Conservation (phyloP, 2,329 filamentous ascomycete genomes). For the Cytospora schulzeri region DNA sequence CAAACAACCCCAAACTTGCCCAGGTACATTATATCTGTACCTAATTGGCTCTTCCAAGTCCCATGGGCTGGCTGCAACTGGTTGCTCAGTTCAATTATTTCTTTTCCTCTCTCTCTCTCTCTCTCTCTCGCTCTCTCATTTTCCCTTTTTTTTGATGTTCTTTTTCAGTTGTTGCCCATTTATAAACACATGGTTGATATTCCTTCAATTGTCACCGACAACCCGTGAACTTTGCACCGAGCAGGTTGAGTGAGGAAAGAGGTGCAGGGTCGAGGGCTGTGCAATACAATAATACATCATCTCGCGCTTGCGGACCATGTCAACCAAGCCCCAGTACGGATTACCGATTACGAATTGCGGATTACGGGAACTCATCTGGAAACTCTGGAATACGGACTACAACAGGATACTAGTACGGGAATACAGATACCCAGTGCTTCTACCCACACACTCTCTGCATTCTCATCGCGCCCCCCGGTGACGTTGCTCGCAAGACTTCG, state of each 20-base stretch:
- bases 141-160: too few relatives aligned
- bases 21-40: not conserved
- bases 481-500: conserved; percentile 3
- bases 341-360: not conserved
- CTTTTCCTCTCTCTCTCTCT: not conserved
- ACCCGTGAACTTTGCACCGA: not conserved
- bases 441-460: not conserved
- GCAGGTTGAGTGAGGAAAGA: not conserved
- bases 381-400: not conserved
- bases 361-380: not conserved
- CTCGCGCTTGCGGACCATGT: not conserved
- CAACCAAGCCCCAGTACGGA: not conserved
- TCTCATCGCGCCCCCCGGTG: not conserved
- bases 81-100: not conserved
- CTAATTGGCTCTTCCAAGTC: not conserved
- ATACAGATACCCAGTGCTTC: not conserved
- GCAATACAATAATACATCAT: not conserved
- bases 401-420: not conserved
- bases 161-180: too few relatives aligned
- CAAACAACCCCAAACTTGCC: not conserved
- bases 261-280: not conserved
- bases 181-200: too few relatives aligned
- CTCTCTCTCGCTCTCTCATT: too few relatives aligned
- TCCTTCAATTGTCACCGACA: not conserved
- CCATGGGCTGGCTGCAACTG: not conserved